Evolutionary conservation across 192 early-diverging fungal genomes (phyloP), one percentile per base, ranked within the genome.

Genomic region (Spizellomyces sp.): DNA sequence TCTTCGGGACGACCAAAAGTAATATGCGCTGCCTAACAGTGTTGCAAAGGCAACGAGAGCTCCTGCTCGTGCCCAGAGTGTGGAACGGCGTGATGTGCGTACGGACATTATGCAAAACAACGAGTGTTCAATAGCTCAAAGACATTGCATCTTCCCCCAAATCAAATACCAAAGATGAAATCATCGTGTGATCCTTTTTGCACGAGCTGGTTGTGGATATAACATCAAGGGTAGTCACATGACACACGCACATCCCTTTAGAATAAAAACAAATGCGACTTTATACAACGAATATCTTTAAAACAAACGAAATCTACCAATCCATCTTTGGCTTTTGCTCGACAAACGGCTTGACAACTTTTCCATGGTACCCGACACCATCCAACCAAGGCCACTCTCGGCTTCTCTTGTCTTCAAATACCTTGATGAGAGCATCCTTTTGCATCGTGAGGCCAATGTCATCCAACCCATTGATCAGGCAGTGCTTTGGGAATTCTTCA

Each of bases 381-480:
- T 90, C 86, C 65, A 90, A 71, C 89, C 89, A 90, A 48, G 89
- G 89, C 82, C 81, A 88, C 21, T 66, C 64, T 47, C 45, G 36
- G 27, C 75, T 80, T 69, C 86, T 64, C 62, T 71, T 66, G 9
- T 55, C 56, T 75, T 90, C 89, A 75, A 89, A 90, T 36, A 45
- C 42, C 7, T 41, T 62, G 64, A 90, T 90, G 48, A 58, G 19
- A 15, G 75, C 77, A 45, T 73, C 75, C 77, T 90, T 90, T 64
- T 86, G 84, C 80, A 90, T 66, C 5, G 89, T 90, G 36, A 90
- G 70, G 56, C 89, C 89, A 77, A 90, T 89, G 75, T 90, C 89
- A 73, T 90, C 89, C 74, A 90, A 67, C 42, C 89, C 89, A 55
- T 90, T 88, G 12, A 90, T 77, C 50, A 90, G 70, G 69, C 89